Evolutionary conservation across 116 monocot genomes (phyloP).

Genomic region (Zostera marina): DNA sequence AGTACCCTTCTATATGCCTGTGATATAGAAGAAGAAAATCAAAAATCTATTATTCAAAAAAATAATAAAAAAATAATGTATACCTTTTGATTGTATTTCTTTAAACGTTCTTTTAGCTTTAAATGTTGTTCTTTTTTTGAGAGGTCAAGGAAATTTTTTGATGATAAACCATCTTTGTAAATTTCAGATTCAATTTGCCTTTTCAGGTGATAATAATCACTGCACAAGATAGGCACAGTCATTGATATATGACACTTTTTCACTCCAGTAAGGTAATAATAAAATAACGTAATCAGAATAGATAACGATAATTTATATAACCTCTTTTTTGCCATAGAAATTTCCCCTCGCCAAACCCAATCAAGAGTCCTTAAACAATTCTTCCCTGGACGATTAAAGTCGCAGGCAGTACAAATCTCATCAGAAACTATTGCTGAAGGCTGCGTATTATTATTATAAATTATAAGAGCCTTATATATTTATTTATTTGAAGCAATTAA

Average conservation of each 20-base stretch:
- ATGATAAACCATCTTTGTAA: constrained; percentile 18
- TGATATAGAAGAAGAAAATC: neutral
- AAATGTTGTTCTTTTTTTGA: constrained; percentile 66
- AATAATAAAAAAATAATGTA: neutral
- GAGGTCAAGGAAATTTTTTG: constrained; percentile 63
- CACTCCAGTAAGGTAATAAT: neutral
- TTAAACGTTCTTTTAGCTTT: constrained; percentile 83
- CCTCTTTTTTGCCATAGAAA: constrained; percentile 87
- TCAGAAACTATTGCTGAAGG: constrained; percentile 95
- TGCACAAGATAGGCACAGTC: constrained; percentile 8
- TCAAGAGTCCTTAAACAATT: constrained; percentile 92
- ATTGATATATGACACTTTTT: neutral
- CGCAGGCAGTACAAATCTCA: constrained; percentile 93
- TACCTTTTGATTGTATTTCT: constrained; percentile 97
- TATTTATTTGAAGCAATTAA: no score
- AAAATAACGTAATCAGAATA: neutral
- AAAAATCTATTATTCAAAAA: neutral
- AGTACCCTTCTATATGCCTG: constrained; percentile 93
- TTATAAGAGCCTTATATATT: no score
- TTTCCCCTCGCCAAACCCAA: constrained; percentile 99
- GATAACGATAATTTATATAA: constrained; percentile 6
- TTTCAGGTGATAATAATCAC: constrained; percentile 93
- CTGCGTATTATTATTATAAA: constrained; percentile 19
- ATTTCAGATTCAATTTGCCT: constrained; percentile 89
- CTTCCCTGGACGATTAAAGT: constrained; percentile 98